phyloP scores from a whole-genome alignment of 2,329 filamentous ascomycete species.

The Colletotrichum shisoi region DNA sequence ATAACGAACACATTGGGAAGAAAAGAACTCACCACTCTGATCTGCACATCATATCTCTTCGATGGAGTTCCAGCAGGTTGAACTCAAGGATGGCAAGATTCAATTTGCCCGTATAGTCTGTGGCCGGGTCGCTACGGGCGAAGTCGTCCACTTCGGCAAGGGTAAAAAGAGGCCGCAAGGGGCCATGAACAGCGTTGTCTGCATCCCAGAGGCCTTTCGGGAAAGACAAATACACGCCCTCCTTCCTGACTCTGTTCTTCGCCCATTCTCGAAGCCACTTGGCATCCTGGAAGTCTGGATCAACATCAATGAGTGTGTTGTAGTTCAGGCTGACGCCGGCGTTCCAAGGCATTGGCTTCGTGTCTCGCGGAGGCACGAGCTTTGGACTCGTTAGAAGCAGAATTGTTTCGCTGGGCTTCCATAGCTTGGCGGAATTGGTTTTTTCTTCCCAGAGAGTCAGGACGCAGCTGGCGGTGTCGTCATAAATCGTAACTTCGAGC shows the following conservation, averaged over 20 bases:
- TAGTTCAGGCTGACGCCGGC: slow-evolving; percentile 47
- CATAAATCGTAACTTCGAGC: slow-evolving; percentile 62
- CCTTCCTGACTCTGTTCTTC: slow-evolving; percentile 56
- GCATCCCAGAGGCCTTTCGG: slow-evolving; percentile 52
- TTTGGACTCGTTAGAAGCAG: slow-evolving; percentile 59
- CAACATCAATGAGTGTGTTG: slow-evolving; percentile 62
- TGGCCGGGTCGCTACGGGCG: slow-evolving; percentile 46
- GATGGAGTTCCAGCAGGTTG: slow-evolving; percentile 45
- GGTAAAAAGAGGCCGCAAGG: slow-evolving; percentile 50
- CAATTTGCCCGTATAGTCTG: slow-evolving; percentile 53
- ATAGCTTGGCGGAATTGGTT: slow-evolving; percentile 53
- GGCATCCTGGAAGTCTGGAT: slow-evolving; percentile 63
- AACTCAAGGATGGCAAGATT: slow-evolving; percentile 48
- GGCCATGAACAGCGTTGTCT: slow-evolving; percentile 46
- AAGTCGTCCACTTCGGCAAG: slow-evolving; percentile 55
- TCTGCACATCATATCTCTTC: slow-evolving; percentile 51
- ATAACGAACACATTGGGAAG: not conserved
- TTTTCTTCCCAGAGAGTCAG: slow-evolving; percentile 65
- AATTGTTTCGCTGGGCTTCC: slow-evolving; percentile 58
- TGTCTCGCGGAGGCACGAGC: slow-evolving; percentile 16
- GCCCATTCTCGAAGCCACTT: slow-evolving; percentile 62
- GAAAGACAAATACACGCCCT: slow-evolving; percentile 60
- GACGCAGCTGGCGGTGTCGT: slow-evolving; percentile 62
- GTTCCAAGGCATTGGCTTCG: slow-evolving; percentile 11
- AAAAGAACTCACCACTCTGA: slow-evolving; percentile 50